Conservation (phyloP, 1,139 yeast genomes). For the Scheffersomyces lignicola region DNA sequence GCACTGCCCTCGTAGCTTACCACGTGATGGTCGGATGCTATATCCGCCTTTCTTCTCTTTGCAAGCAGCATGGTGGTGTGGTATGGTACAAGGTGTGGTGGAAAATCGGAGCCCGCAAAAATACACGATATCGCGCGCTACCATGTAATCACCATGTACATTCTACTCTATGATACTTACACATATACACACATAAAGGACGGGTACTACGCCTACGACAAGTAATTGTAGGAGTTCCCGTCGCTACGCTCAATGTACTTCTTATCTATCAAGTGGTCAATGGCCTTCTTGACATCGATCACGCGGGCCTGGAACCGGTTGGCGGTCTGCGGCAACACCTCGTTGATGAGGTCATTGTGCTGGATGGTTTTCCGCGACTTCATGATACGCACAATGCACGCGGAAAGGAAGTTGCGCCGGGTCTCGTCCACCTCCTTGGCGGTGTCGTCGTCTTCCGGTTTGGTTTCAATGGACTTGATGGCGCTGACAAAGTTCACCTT, state of each 20-base stretch:
- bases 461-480: slow-evolving; percentile 67
- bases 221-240: slow-evolving; percentile 74
- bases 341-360: slow-evolving; percentile 81
- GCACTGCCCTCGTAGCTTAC: too few relatives aligned
- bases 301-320: slow-evolving; percentile 84
- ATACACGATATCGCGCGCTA: too few relatives aligned
- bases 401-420: slow-evolving; percentile 82
- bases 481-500: slow-evolving; percentile 85
- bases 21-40: too few relatives aligned
- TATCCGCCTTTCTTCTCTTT: slow-evolving; percentile 1
- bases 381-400: slow-evolving; percentile 95
- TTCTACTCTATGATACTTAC: background rate
- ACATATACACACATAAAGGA: background rate
- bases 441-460: slow-evolving; percentile 78
- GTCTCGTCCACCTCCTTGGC: slow-evolving; percentile 85
- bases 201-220: slow-evolving; percentile 47
- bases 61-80: slow-evolving; percentile 2
- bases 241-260: slow-evolving; percentile 82
- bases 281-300: slow-evolving; percentile 82
- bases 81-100: too few relatives aligned
- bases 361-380: slow-evolving; percentile 81
- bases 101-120: too few relatives aligned
- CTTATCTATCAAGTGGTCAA: slow-evolving; percentile 81
- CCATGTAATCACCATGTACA: too few relatives aligned
- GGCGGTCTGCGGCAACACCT: slow-evolving; percentile 84